These are phyloP conservation scores for Chenopodium formosanum DNA, from an alignment of 148 eudicot species.

Conservation along the genomic window DNA sequence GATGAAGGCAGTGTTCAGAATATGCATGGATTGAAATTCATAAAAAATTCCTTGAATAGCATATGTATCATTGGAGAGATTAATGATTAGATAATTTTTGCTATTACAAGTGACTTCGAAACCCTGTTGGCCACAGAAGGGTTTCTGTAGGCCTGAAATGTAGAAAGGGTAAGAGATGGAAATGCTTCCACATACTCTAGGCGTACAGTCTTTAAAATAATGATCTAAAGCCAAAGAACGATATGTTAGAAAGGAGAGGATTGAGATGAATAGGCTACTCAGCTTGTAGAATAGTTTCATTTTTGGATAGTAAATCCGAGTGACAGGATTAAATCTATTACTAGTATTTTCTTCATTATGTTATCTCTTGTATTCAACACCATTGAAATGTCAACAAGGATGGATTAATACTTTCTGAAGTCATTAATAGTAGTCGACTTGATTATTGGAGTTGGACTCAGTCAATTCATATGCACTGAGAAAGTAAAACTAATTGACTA, in stretches of 20 bases:
- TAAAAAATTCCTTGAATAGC: constrained; percentile 21
- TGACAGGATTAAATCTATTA: background rate
- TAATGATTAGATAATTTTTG: constrained; percentile 11
- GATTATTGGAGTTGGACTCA: too few species aligned
- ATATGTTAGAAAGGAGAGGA: background rate
- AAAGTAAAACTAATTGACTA: too few species aligned
- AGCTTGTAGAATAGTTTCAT: constrained; percentile 3
- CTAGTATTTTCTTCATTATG: too few species aligned
- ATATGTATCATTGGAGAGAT: constrained; percentile 21
- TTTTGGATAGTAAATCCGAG: background rate
- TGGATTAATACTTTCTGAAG: too few species aligned
- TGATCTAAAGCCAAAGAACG: constrained; percentile 16
- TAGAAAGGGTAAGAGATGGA: constrained; percentile 31
- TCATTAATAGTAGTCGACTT: too few species aligned
- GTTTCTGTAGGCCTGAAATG: constrained; percentile 23
- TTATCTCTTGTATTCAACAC: too few species aligned
- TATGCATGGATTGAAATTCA: constrained; percentile 11
- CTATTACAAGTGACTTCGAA: constrained; percentile 19
- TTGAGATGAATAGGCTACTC: background rate
- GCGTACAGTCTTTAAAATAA: constrained; percentile 26
- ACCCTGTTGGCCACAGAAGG: constrained; percentile 27
- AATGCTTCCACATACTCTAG: constrained; percentile 24
- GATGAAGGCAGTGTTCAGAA: constrained; percentile 22
- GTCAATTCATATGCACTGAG: too few species aligned
- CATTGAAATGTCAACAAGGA: too few species aligned